These are phyloP conservation scores for Cercospora canescens DNA, from an alignment of 2,329 filamentous ascomycete species.

Conservation along the genomic window DNA sequence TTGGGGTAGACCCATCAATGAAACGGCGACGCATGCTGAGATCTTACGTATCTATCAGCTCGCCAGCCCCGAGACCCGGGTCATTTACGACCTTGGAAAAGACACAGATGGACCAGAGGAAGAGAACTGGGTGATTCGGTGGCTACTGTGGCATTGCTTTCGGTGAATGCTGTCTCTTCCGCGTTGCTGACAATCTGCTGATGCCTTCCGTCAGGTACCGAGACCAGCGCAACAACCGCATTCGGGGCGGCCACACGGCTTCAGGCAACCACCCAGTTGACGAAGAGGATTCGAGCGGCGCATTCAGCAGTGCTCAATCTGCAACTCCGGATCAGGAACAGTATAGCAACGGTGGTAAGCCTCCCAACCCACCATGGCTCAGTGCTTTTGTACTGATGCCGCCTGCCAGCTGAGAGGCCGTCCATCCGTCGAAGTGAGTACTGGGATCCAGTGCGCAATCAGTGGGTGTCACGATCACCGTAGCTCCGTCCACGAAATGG, in stretches of 20 bases:
- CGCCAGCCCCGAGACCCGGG: conserved; percentile 40
- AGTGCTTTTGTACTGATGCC: not conserved
- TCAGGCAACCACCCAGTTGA: not conserved
- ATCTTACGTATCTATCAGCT: conserved; percentile 42
- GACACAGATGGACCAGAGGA: conserved; percentile 43
- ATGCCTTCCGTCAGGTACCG: conserved; percentile 30
- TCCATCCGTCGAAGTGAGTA: not conserved
- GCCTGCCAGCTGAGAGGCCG: not conserved
- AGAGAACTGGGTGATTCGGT: conserved; percentile 52
- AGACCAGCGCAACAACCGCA: conserved; percentile 25
- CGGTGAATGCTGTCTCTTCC: conserved; percentile 24
- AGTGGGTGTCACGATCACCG: conserved; percentile 1
- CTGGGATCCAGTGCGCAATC: conserved; percentile 16
- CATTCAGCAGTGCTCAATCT: not conserved
- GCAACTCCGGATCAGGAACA: not conserved
- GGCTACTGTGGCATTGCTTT: conserved; percentile 53
- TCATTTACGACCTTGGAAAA: conserved; percentile 45
- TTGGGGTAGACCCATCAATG: conserved; percentile 46
- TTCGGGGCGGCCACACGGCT: not conserved
- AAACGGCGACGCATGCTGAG: conserved; percentile 48
- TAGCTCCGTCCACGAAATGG: not conserved
- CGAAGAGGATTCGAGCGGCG: conserved; percentile 13
- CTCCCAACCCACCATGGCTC: not conserved
- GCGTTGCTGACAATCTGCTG: not conserved
- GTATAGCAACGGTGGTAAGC: conserved; percentile 5